Evolutionary conservation across 192 early-diverging fungal genomes (phyloP), one percentile per base, ranked within the genome.

Genomic region (Allomyces javanicus): DNA sequence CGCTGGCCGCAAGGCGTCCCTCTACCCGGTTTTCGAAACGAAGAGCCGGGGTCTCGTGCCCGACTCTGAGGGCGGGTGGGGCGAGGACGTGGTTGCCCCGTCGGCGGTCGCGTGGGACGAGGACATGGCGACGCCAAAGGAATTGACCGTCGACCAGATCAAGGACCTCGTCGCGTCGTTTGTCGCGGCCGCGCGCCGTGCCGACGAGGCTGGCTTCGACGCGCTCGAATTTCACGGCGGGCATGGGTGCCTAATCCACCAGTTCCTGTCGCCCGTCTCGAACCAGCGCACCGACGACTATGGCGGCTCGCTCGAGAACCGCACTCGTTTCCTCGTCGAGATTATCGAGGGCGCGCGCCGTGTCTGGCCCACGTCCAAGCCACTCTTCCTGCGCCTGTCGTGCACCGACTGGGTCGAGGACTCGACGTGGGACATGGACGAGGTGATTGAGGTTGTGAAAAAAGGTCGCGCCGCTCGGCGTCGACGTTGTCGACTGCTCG

Each of bases 231-330:
- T 97, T 23, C 93, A 95, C 65, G 82, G 75, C 63, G 92, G 93
- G 4, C 91, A 97, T 72, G 94, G 95, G 10, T 96, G 93, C 72
- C 73, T 96, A 45, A 69, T 90, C 64, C 76, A 86, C 73, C 76
- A 84, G 70, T 95, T 96, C 69, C 68, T 93, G 17, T 88, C 86
- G 21, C 85, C 88, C 3, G 65, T 90, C 43, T 76, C 86, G 64
- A 96, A 98, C 75, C 65, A 82, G 27, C 86, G 95, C 67, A 92
- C 90, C 0, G 95, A 98, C 71, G 65, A 87, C 62, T 98, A 93
- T 69, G 95, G 93, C 45, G 93, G 95, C 0, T 85, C 84, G 3
- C 84, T 94, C 33, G 88, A 94, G 67, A 96, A 96, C 78, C 84
- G 93, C 65, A 75, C 79, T 22, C 83, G 89, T 0, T 86, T 92